Conservation (phyloP, 2,329 filamentous ascomycete species). For the Endocalyx cinctus region DNA sequence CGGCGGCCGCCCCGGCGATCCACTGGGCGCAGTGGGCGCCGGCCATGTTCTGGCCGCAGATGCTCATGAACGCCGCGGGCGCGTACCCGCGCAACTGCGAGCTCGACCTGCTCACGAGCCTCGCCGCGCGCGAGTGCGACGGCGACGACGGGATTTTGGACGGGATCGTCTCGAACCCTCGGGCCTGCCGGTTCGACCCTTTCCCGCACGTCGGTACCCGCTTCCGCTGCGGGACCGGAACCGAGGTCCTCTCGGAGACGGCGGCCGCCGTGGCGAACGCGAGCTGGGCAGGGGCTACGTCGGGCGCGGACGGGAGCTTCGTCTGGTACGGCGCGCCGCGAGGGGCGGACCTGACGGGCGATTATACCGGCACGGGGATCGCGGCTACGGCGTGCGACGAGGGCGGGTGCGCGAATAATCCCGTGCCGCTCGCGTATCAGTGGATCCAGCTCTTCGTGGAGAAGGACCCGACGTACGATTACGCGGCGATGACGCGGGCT, state of each 20-base stretch:
- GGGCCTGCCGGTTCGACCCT: conserved; percentile 31
- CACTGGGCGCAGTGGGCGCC: conserved; percentile 11
- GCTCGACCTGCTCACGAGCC: conserved; percentile 7
- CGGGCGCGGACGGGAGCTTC: conserved; percentile 7
- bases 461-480: conserved; percentile 9
- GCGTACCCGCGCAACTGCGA: conserved; percentile 13
- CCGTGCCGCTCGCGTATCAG: conserved; percentile 8
- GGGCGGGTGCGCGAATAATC: conserved; percentile 2
- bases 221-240: conserved; percentile 14
- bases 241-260: conserved; percentile 4
- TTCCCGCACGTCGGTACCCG: conserved; percentile 18
- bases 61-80: conserved; percentile 10
- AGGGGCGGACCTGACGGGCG: conserved; percentile 11
- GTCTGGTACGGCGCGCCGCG: conserved; percentile 14
- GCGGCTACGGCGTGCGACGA: conserved; percentile 7
- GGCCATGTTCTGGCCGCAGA: conserved; percentile 12
- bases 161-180: conserved; percentile 35
- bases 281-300: conserved; percentile 11
- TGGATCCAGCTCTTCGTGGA: conserved; percentile 14
- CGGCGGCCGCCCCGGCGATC: conserved; percentile 38
- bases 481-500: conserved; percentile 6
- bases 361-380: conserved; percentile 6
- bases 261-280: conserved; percentile 12
- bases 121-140: conserved; percentile 32
- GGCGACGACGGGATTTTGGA: conserved; percentile 38